These are phyloP conservation scores for Paxillus involutus DNA, from an alignment of 768 basidiomycete genomes.

Conservation along the genomic window DNA sequence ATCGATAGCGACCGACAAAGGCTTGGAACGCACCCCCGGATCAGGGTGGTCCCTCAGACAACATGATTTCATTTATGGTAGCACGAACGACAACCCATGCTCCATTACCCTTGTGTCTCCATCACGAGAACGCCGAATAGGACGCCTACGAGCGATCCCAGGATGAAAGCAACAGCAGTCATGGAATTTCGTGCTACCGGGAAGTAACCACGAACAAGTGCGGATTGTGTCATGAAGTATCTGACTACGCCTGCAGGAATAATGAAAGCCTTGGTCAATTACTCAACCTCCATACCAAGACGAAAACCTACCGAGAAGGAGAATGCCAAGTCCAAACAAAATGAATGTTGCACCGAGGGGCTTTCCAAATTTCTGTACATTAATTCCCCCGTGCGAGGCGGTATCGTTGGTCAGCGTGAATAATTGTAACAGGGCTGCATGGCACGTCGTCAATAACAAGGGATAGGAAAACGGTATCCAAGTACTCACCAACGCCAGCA, in stretches of 20 bases:
- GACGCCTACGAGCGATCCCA: slow-evolving; percentile 41
- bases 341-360: slow-evolving; percentile 53
- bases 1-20: too few relatives aligned
- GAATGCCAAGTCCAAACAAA: slow-evolving; percentile 44
- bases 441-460: background rate
- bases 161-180: slow-evolving; percentile 38
- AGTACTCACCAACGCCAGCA: slow-evolving; percentile 55
- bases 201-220: slow-evolving; percentile 50
- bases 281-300: background rate
- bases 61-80: too few relatives aligned
- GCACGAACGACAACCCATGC: too few relatives aligned
- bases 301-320: slow-evolving; percentile 43
- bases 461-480: background rate
- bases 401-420: slow-evolving; percentile 38
- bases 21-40: too few relatives aligned
- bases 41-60: too few relatives aligned
- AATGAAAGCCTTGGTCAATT: background rate
- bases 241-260: slow-evolving; percentile 41
- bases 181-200: slow-evolving; percentile 50
- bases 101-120: slow-evolving; percentile 1
- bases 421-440: slow-evolving; percentile 50
- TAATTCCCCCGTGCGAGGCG: background rate
- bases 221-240: slow-evolving; percentile 54
- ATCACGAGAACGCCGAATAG: slow-evolving; percentile 44
- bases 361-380: slow-evolving; percentile 38